Percentiles rank a stretch among this genome's conserved stretches.
These are phyloP conservation scores for Talaromyces sp. DNA, from an alignment of 2,329 filamentous ascomycete species.

Conservation along the genomic window DNA sequence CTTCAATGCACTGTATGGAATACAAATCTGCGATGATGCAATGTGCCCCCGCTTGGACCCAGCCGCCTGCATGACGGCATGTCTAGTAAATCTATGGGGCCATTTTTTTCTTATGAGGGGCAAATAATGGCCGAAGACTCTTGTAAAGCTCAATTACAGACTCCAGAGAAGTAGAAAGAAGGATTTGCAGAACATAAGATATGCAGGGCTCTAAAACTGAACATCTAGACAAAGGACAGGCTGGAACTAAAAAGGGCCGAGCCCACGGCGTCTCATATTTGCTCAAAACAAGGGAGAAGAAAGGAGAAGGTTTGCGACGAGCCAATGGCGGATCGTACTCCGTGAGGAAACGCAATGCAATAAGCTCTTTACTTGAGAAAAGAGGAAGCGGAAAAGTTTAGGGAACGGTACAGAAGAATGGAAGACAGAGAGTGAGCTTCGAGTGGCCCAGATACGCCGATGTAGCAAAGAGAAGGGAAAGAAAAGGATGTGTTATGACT, in stretches of 20 bases:
- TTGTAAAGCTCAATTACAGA: no score
- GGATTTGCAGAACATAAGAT: conserved; percentile 14
- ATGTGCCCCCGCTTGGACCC: conserved; percentile 18
- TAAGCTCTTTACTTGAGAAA: conserved; percentile 17
- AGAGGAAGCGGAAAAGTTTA: conserved; percentile 10
- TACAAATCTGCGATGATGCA: conserved; percentile 7
- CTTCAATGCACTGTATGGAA: not conserved
- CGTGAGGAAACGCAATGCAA: conserved; percentile 28
- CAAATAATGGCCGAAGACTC: not conserved
- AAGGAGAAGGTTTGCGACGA: conserved; percentile 14
- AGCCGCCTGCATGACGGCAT: conserved; percentile 22
- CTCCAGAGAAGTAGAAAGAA: not conserved
- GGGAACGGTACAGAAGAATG: conserved; percentile 18
- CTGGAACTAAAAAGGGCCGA: conserved; percentile 6
- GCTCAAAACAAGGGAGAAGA: conserved; percentile 17
- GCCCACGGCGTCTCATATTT: conserved; percentile 24
- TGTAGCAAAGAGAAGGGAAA: conserved; percentile 23
- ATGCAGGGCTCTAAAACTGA: conserved; percentile 23
- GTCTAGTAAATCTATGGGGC: not conserved
- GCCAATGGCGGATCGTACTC: conserved; percentile 20
- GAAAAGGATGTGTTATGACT: conserved; percentile 41
- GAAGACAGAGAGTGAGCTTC: conserved; percentile 16
- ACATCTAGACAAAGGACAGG: conserved; percentile 24
- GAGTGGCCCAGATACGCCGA: conserved; percentile 20
- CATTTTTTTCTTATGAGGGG: not conserved